Base-by-base conservation (phyloP, 176 grass and related monocot species). In the Oryza meridionalis region DNA sequence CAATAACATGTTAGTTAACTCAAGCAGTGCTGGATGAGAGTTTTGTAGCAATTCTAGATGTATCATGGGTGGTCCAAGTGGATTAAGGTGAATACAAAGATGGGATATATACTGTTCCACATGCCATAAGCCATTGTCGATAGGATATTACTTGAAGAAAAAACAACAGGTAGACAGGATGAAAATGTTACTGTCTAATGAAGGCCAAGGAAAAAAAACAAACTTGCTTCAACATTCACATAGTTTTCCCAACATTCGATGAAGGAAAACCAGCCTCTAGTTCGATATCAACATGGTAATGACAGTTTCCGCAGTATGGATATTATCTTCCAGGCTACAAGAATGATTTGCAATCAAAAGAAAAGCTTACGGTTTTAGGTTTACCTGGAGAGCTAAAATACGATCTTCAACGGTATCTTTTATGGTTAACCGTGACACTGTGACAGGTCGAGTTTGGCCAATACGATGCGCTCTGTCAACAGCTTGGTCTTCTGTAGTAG, bases 401-500 rank as follows among this genome's bases (percentile, higher is more conserved):
- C 96, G 91, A 89, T 99, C 96, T 77, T 99, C 96, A 67, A 99
- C 96, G 0, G 93, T 99, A 73, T 92, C 90, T 86, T 90, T 91
- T 32, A 99, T 86, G 38, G 96, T 99, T 76, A 99, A 93, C 14
- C 96, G 88, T 78, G 96, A 96, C 74, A 99, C 96, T 10, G 77
- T 92, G 27, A 99, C 96, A 64, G 93, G 96, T 40, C 96, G 87
- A 22, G 83, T 96, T 84, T 99, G 96, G 74, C 96, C 96, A 75
- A 99, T 99, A 78, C 96, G 89, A 47, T 99, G 96, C 25, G 96
- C 96, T 86, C 96, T 93, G 85, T 99, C 96, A 80, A 99, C 94
- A 19, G 96, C 96, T 85, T 99, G 96, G 82, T 99, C 96, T 87
- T 99, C 96, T n/a, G 96, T 99, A 2, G 96, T 99, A 17, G 96